Conservation (phyloP, 441 rosid species). For the Hypseocharis bilobata region DNA sequence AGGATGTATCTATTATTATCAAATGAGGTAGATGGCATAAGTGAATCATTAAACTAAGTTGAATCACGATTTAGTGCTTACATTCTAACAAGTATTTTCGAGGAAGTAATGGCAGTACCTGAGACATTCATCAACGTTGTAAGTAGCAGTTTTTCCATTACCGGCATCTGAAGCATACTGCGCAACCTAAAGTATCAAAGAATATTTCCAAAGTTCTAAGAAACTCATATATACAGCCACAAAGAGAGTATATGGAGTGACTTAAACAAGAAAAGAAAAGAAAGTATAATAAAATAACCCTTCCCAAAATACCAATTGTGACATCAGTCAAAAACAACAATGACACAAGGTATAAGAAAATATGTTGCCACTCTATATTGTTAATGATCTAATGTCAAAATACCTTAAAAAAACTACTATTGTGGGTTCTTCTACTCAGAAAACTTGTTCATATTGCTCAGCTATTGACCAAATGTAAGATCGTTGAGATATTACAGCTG, state of each 20-base stretch:
- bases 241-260: slow-evolving; percentile 25
- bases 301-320: neutral
- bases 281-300: neutral
- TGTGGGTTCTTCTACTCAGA: neutral
- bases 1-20: no score
- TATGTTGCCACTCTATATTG: no score
- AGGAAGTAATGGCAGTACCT: slow-evolving; percentile 35
- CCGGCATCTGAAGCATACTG: slow-evolving; percentile 78
- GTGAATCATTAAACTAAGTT: no score
- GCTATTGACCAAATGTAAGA: neutral
- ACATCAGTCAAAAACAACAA: neutral
- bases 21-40: no score
- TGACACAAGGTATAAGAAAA: neutral
- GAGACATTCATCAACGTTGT: slow-evolving; percentile 59
- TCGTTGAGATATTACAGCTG: neutral
- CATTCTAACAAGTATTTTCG: no score
- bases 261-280: neutral
- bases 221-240: slow-evolving; percentile 34
- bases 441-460: neutral
- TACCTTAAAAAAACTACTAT: no score
- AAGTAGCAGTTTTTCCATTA: slow-evolving; percentile 45
- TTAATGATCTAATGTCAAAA: no score
- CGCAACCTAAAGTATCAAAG: slow-evolving; percentile 56
- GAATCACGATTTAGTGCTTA: no score
- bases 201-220: slow-evolving; percentile 37